Evolutionary conservation across 1,139 yeast genomes (phyloP).

Genomic region (Hyphopichia fennica): DNA sequence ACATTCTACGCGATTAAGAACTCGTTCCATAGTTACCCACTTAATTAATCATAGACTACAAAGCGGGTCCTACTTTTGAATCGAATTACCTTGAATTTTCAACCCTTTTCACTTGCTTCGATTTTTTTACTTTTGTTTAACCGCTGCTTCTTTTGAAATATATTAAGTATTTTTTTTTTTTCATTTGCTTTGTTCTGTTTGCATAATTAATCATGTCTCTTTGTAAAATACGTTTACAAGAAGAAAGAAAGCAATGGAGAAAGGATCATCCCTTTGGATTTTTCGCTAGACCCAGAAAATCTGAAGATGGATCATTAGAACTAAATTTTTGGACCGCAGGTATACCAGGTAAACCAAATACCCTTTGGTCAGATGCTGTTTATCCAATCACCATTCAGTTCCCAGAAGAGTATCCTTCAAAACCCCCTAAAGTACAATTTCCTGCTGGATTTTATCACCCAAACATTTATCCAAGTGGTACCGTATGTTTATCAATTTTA

Average conservation of each 20-base stretch:
- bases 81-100: too few relatives aligned
- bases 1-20: constrained; percentile 5
- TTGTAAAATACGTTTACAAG: constrained; percentile 79
- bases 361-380: constrained; percentile 86
- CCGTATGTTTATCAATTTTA: constrained; percentile 86
- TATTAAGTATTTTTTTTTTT: too few relatives aligned
- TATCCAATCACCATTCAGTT: constrained; percentile 83
- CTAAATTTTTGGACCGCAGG: constrained; percentile 92
- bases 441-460: constrained; percentile 94
- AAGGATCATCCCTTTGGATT: constrained; percentile 98
- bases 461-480: constrained; percentile 95
- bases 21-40: background rate
- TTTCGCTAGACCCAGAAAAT: constrained; percentile 83
- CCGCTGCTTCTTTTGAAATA: too few relatives aligned
- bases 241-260: constrained; percentile 95
- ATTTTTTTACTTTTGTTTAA: too few relatives aligned
- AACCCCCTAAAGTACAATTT: constrained; percentile 91
- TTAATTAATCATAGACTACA: background rate
- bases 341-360: constrained; percentile 86
- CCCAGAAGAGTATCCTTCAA: constrained; percentile 92
- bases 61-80: too few relatives aligned
- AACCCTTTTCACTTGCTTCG: too few relatives aligned
- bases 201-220: constrained; percentile 33
- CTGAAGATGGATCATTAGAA: constrained; percentile 78
- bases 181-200: too few relatives aligned